Base-by-base conservation (phyloP, 2,329 filamentous ascomycete species). In the Phoma sp. region DNA sequence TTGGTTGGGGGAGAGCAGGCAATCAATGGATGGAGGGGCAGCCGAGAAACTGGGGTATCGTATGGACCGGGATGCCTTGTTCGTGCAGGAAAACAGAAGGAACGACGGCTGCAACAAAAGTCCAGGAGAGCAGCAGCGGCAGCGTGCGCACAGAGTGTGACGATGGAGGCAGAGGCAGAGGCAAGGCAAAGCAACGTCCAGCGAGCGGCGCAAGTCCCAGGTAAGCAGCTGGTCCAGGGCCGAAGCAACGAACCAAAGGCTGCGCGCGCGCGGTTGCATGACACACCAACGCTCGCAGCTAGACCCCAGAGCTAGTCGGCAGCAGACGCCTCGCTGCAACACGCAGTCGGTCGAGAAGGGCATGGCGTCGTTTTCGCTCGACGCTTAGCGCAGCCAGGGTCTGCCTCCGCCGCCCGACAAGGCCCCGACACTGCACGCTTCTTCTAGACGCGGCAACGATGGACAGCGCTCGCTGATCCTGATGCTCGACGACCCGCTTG, bases 231-330 rank as follows among this genome's bases (percentile, higher is more conserved):
- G 54, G 48, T 56, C 53, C 63, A 61, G 43, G 58, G 48, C 50
- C 60, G 51, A 61, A 57, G 53, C 64, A 59, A 61, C 66, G 61
- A 71, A 66, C 65, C 67, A 65, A 39, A 49, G 58, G 62, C 57
- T 58, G 56, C 51, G 61, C 57, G 55, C 52, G 55, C 52, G 58
- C 59, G 46, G 60, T 63, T 64, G 63, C 67, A 69, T 69, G 66
- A 70, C 67, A 70, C 64, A 68, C 62, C 61, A 60, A 61, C 61
- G 59, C 63, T 58, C 57, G 51, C 43, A 59, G 58, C 62, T 61
- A 61, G 44, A 58, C 55, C 58, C 59, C 59, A 57, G 57, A 51
- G 46, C 43, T 44, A 27, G 44, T 52, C 52, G 57, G 60, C 52
- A 55, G 55, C 53, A 55, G 59, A 55, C 51, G 51, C 53, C 51